A percentile compares a stretch with the other conserved stretches of the same genome.
phyloP scores from a whole-genome alignment of 495 filamentous ascomycete genomes.

The Penicillium simplicissimum region DNA sequence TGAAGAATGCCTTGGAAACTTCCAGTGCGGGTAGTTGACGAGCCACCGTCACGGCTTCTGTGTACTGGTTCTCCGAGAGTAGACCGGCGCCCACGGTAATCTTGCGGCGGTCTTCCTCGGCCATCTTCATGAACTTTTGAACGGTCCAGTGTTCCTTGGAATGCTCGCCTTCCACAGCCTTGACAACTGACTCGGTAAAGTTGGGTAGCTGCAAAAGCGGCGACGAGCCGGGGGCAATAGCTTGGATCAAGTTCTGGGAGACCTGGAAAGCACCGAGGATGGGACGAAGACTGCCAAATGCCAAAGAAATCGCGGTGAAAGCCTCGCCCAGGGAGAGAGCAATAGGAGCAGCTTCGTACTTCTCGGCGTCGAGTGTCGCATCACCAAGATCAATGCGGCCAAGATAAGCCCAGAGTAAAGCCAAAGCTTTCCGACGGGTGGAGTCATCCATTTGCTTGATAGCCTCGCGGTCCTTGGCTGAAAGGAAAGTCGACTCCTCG shows the following conservation, averaged over 20 bases:
- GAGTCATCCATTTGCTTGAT: slow-evolving; percentile 74
- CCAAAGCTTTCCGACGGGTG: slow-evolving; percentile 78
- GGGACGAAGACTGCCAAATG: slow-evolving; percentile 79
- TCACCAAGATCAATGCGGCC: slow-evolving; percentile 80
- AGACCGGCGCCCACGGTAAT: slow-evolving; percentile 68
- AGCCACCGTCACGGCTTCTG: slow-evolving; percentile 70
- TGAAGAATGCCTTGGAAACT: slow-evolving; percentile 97
- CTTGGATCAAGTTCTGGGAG: slow-evolving; percentile 86
- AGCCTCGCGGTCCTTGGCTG: slow-evolving; percentile 57
- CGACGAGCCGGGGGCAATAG: slow-evolving; percentile 75
- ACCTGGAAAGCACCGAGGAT: slow-evolving; percentile 79
- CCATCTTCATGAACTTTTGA: slow-evolving; percentile 82
- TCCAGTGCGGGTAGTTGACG: slow-evolving; percentile 77
- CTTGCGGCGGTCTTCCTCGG: slow-evolving; percentile 70
- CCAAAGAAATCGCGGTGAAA: slow-evolving; percentile 83
- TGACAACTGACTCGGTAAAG: slow-evolving; percentile 74
- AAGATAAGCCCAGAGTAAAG: slow-evolving; percentile 91
- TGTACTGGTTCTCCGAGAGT: slow-evolving; percentile 74
- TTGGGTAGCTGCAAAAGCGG: slow-evolving; percentile 91
- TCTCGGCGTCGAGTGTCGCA: slow-evolving; percentile 62
- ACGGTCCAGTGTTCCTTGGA: slow-evolving; percentile 73
- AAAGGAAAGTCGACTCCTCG: slow-evolving; percentile 51
- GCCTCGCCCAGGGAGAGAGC: slow-evolving; percentile 80
- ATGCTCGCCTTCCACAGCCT: slow-evolving; percentile 70
- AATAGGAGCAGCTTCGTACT: slow-evolving; percentile 79